Base-by-base conservation (phyloP, 495 filamentous ascomycete species). In the Talaromyces stipitatus region DNA sequence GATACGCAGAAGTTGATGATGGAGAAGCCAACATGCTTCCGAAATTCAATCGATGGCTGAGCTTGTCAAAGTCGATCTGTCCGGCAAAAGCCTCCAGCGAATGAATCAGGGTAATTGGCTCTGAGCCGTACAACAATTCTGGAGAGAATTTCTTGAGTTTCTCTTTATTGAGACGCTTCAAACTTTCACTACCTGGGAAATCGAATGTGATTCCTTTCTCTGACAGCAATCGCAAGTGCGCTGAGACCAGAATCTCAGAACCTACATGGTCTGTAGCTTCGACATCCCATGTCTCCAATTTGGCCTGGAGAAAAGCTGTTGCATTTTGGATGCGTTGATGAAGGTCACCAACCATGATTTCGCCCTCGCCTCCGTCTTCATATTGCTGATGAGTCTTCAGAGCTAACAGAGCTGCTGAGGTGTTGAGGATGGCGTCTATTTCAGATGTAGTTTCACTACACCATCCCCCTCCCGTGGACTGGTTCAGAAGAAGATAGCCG, bases 21-120 rank as follows among this genome's bases (percentile, higher is more conserved):
- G 71, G 71, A 8, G 70, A 73, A 0, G 58, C 66, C 65, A 74
- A 60, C 63, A 76, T 70, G 22, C 63, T 62, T n/a, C 70, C 71
- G 23, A 57, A 43, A 8, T 56, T 58, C 33, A 64, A 65, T 43
- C 70, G 69, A 43, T 75, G 70, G 11, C 45, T 58, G n/a, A 77
- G 53, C 18, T 58, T 65, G 43, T 74, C 71, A 46, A 75, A 62
- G 24, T 62, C 58, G 2, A 76, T 38, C 26, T 64, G 66, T 16
- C 72, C 72, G 8, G 69, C 63, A 43, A 76, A 74, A 1, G 71
- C 69, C 50, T 76, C 73, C 11, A 76, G 59, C 3, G 46, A 50
- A 26, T 50, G 46, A 4, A 77, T 58, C 0, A 64, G 58, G 51
- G 45, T 52, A 20, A 14, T 55, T 54, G 41, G 8, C 3, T 4